Percentiles rank a stretch among this genome's conserved stretches.
phyloP scores from a whole-genome alignment of 768 basidiomycete species.

The Kondoa subrosea region DNA sequence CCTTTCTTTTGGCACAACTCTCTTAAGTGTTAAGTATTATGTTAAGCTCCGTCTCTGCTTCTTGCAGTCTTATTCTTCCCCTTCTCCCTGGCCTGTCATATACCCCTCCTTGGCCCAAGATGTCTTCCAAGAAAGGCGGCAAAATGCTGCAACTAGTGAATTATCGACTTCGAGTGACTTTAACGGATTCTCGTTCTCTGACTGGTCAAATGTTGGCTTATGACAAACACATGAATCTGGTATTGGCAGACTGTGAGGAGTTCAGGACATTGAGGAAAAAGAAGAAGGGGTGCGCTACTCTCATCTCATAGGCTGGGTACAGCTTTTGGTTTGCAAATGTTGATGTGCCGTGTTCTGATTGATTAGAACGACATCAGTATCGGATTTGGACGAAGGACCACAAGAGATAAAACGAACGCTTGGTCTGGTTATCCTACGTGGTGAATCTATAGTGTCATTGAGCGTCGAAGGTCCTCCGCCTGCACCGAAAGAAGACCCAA shows the following conservation, averaged over 20 bases:
- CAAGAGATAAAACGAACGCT: conserved; percentile 93
- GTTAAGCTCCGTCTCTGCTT: not conserved
- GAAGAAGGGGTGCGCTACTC: conserved; percentile 40
- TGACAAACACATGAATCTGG: conserved; percentile 98
- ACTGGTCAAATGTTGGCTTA: conserved; percentile 99
- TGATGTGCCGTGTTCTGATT: conserved; percentile 33
- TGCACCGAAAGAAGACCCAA: conserved; percentile 67
- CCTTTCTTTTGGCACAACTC: no score
- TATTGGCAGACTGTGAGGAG: conserved; percentile 94
- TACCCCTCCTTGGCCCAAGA: not conserved
- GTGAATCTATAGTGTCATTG: conserved; percentile 88
- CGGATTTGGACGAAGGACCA: conserved; percentile 24
- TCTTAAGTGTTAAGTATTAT: no score
- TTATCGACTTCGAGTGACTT: conserved; percentile 89
- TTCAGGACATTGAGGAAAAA: conserved; percentile 93
- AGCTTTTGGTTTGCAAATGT: conserved; percentile 47
- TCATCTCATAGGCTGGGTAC: not conserved
- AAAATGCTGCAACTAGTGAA: conserved; percentile 96
- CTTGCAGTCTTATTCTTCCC: not conserved
- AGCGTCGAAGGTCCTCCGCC: conserved; percentile 92
- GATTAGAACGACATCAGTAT: not conserved
- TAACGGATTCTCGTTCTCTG: conserved; percentile 89
- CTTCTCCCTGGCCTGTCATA: not conserved
- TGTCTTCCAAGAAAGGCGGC: conserved; percentile 50
- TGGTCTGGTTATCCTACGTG: conserved; percentile 89